Conservation (phyloP, 768 basidiomycete genomes). For the Russula sp. region DNA sequence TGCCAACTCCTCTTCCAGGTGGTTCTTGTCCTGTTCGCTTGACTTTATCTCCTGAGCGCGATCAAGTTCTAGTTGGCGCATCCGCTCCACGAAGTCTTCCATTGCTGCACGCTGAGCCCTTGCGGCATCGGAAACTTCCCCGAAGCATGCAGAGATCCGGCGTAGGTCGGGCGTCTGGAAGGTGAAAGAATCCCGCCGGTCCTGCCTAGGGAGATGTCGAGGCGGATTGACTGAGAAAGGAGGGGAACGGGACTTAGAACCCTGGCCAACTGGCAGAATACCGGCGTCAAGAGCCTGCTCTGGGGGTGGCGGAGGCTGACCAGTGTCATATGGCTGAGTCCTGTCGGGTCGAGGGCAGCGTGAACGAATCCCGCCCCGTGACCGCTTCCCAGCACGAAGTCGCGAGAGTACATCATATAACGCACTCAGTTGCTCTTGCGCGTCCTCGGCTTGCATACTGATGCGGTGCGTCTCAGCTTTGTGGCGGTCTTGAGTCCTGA, state of each 20-base stretch:
- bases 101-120: neutral
- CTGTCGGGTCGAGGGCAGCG: neutral
- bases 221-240: neutral
- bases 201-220: neutral
- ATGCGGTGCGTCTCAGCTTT: neutral
- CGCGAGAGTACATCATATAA: neutral
- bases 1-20: neutral
- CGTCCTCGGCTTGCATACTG: neutral
- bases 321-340: neutral
- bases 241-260: neutral
- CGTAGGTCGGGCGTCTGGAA: neutral
- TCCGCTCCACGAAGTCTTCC: neutral
- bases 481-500: neutral
- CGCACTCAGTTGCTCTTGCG: neutral
- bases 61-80: neutral
- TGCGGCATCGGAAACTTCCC: neutral
- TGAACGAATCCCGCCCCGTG: neutral
- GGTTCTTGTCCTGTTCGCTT: neutral
- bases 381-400: neutral
- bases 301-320: constrained; percentile 1
- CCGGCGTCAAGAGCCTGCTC: neutral
- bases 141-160: neutral
- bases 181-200: neutral
- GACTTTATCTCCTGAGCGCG: neutral
- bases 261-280: neutral